These are phyloP conservation scores for Reticulascus tulasneorum DNA, from an alignment of 2,329 filamentous ascomycete genomes.

Conservation along the genomic window DNA sequence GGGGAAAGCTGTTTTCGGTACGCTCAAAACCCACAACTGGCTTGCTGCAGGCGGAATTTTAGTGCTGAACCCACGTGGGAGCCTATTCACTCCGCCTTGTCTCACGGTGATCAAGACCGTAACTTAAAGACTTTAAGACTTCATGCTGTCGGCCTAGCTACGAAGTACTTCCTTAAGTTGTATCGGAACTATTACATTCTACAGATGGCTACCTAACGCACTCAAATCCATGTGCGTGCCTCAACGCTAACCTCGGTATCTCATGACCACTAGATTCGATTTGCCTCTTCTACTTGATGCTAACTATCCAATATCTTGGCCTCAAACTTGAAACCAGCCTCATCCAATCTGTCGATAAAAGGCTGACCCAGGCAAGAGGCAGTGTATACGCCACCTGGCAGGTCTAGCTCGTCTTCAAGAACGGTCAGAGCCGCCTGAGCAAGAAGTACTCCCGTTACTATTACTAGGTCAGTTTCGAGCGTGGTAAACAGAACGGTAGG, in stretches of 20 bases:
- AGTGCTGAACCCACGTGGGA: neutral
- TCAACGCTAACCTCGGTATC: no score
- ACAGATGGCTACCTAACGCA: no score
- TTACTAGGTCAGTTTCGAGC: constrained; percentile 3
- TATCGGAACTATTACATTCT: no score
- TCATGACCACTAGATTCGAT: no score
- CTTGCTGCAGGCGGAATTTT: neutral
- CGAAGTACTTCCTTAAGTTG: no score
- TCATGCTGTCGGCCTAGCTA: no score
- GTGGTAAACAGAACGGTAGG: neutral
- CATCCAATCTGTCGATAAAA: constrained; percentile 59
- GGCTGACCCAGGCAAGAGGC: constrained; percentile 66
- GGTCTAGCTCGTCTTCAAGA: constrained; percentile 55
- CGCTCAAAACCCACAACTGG: constrained; percentile 10
- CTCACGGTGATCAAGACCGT: no score
- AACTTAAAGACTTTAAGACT: no score
- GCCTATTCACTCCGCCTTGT: neutral
- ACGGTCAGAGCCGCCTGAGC: constrained; percentile 63
- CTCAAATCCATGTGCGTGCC: no score
- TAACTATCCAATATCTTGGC: constrained; percentile 37
- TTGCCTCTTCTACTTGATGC: no score
- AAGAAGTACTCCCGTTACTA: constrained; percentile 63
- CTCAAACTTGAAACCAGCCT: constrained; percentile 61
- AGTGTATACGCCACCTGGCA: constrained; percentile 67
- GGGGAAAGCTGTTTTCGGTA: constrained; percentile 14